These are phyloP conservation scores for Alternaria brassicicola DNA, from an alignment of 2,329 filamentous ascomycete species.

Conservation along the genomic window DNA sequence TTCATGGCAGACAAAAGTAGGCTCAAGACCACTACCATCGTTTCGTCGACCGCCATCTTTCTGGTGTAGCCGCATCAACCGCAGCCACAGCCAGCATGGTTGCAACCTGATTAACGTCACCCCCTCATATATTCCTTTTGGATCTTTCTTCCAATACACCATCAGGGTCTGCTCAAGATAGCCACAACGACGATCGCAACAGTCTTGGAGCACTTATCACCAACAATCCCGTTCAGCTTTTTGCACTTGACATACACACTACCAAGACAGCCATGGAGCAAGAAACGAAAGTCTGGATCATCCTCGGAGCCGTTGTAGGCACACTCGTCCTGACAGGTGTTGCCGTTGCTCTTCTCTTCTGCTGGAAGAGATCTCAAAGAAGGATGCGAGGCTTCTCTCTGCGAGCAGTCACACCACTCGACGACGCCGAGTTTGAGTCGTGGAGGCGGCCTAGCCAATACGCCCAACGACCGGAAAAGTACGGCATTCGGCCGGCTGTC, in stretches of 20 bases:
- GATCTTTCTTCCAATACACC: constrained; percentile 10
- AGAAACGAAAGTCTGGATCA: constrained; percentile 46
- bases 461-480: constrained; percentile 44
- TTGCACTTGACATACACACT: neutral
- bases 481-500: constrained; percentile 39
- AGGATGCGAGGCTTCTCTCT: constrained; percentile 44
- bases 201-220: neutral
- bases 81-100: constrained; percentile 32
- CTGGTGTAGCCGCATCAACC: constrained; percentile 26
- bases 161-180: neutral
- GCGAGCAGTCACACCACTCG: constrained; percentile 48
- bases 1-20: constrained; percentile 27
- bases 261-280: constrained; percentile 32
- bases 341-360: constrained; percentile 38
- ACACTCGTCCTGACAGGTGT: constrained; percentile 38
- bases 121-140: constrained; percentile 24
- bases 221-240: neutral
- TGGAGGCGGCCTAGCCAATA: constrained; percentile 49
- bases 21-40: constrained; percentile 24
- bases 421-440: constrained; percentile 51
- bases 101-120: constrained; percentile 35
- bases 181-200: neutral
- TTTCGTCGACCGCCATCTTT: constrained; percentile 25
- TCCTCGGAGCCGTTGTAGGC: constrained; percentile 44
- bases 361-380: constrained; percentile 43